Percentiles rank a stretch among this genome's conserved stretches.
phyloP scores from a whole-genome alignment of 208 protist genomes.

The Trypanosoma conorhini region DNA sequence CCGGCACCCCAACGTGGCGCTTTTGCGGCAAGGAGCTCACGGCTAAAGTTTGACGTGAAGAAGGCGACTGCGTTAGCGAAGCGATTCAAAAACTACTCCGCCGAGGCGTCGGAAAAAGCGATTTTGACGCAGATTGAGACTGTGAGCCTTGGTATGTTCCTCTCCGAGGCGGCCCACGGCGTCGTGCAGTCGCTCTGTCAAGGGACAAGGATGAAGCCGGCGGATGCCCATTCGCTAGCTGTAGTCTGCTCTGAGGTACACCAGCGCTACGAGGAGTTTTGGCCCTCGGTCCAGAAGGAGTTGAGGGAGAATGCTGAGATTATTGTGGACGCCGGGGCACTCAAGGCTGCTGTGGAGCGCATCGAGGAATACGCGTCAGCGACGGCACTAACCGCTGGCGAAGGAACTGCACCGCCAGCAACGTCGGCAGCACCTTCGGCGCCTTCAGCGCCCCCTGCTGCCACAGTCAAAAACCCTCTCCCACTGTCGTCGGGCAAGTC shows the following conservation, averaged over 20 bases:
- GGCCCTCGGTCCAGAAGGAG: slow-evolving; percentile 19
- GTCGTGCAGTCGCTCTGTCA: slow-evolving; percentile 28
- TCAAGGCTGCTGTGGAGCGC: slow-evolving; percentile 9
- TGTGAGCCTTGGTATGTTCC: slow-evolving; percentile 32
- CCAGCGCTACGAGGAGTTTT: slow-evolving; percentile 33
- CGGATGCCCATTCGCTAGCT: slow-evolving; percentile 21
- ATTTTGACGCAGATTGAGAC: slow-evolving; percentile 23
- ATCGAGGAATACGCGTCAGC: slow-evolving; percentile 15
- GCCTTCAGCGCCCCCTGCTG: neutral
- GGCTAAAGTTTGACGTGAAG: slow-evolving; percentile 33
- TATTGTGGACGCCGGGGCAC: slow-evolving; percentile 6
- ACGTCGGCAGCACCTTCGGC: neutral
- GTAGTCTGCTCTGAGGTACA: slow-evolving; percentile 33
- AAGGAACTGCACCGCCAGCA: neutral
- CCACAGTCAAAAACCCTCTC: neutral
- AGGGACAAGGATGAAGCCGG: slow-evolving; percentile 24
- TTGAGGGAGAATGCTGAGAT: slow-evolving; percentile 13
- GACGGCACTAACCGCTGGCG: neutral
- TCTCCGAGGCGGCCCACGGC: slow-evolving; percentile 28
- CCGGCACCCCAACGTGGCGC: slow-evolving; percentile 6
- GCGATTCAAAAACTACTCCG: slow-evolving; percentile 29
- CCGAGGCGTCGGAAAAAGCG: slow-evolving; percentile 23
- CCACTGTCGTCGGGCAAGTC: neutral
- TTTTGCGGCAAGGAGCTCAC: slow-evolving; percentile 7
- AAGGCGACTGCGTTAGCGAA: slow-evolving; percentile 31